Conservation (phyloP, 2,329 filamentous ascomycete genomes). For the Penicillium sp. region DNA sequence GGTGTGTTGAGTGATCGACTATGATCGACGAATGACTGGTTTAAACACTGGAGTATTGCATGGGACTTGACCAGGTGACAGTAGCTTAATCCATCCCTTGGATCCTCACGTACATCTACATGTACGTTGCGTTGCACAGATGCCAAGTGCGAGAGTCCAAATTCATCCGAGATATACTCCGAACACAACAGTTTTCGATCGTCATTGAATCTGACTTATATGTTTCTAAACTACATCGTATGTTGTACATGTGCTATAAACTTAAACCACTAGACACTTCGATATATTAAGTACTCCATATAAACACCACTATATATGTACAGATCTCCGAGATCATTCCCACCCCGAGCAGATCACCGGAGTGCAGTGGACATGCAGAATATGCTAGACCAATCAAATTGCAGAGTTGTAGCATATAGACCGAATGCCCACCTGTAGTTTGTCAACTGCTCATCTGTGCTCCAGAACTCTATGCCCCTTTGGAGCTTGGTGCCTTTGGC, state of each 20-base stretch:
- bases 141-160: not conserved
- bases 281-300: not conserved
- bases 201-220: not conserved
- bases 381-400: constrained; percentile 7
- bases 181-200: not conserved
- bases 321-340: not conserved
- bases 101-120: not conserved
- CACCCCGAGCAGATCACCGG: constrained; percentile 3
- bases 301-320: not conserved
- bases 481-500: not conserved
- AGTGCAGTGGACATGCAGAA: not conserved
- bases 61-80: not conserved
- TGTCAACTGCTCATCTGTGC: constrained; percentile 2
- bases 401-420: not conserved
- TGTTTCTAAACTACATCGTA: not conserved
- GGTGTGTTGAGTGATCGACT: too few species aligned
- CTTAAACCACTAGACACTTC: not conserved
- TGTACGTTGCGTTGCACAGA: not conserved
- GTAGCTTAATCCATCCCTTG: not conserved
- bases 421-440: not conserved
- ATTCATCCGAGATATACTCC: not conserved
- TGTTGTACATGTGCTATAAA: not conserved
- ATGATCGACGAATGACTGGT: too few species aligned
- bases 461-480: not conserved
- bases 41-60: not conserved